phyloP scores from a whole-genome alignment of 169 alveolate genomes.

The Cryptosporidium tyzzeri region DNA sequence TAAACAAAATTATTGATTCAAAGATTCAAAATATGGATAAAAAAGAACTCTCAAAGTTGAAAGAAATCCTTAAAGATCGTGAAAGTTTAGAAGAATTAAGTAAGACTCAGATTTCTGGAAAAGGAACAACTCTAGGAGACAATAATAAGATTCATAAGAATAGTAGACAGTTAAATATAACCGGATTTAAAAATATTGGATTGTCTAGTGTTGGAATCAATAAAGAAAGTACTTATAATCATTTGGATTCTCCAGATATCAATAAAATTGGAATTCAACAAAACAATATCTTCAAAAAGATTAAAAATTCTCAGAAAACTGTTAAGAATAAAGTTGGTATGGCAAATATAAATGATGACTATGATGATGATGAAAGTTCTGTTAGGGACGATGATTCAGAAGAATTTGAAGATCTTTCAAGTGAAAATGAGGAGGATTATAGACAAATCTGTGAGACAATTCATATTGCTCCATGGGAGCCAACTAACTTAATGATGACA shows the following conservation, averaged over 20 bases:
- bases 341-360: conserved; percentile 10
- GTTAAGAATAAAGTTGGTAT: conserved; percentile 4
- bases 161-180: background rate
- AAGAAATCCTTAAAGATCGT: background rate
- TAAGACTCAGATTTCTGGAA: background rate
- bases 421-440: conserved; percentile 64
- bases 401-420: conserved; percentile 54
- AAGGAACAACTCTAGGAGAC: background rate
- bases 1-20: background rate
- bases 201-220: background rate
- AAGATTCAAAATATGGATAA: conserved; percentile 8
- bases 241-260: background rate
- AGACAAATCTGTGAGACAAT: conserved; percentile 33
- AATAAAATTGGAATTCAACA: background rate
- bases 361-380: conserved; percentile 58
- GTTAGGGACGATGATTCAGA: conserved; percentile 43
- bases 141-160: background rate
- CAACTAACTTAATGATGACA: conserved; percentile 62
- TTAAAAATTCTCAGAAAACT: conserved; percentile 28
- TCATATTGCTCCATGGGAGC: conserved; percentile 47
- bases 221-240: background rate
- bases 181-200: conserved; percentile 8
- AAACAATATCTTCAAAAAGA: conserved; percentile 29
- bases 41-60: conserved; percentile 18
- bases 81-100: background rate